These are phyloP conservation scores for Lactarius pseudohatsudake DNA, from an alignment of 768 basidiomycete species.

Conservation along the genomic window DNA sequence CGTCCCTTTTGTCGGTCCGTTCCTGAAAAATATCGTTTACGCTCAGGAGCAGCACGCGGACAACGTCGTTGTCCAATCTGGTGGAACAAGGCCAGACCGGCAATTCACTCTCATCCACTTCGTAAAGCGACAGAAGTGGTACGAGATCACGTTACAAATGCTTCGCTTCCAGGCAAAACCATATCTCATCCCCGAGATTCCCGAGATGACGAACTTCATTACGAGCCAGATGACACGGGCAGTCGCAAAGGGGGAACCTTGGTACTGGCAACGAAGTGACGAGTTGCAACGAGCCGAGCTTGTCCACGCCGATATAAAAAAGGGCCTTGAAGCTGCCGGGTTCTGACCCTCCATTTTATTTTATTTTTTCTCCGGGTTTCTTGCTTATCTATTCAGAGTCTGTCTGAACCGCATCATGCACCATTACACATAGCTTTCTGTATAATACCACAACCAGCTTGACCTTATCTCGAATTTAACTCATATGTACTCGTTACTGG, in stretches of 20 bases:
- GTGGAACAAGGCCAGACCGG: conserved; percentile 20
- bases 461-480: background rate
- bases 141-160: conserved; percentile 53
- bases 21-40: conserved; percentile 58
- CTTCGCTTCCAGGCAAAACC: conserved; percentile 55
- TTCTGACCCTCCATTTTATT: conserved; percentile 43
- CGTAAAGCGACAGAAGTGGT: conserved; percentile 55
- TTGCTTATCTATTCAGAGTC: background rate
- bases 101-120: conserved; percentile 46
- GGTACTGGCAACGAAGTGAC: conserved; percentile 60
- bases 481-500: conserved; percentile 15
- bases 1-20: conserved; percentile 68
- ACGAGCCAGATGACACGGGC: conserved; percentile 45
- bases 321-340: conserved; percentile 65
- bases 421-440: background rate
- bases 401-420: conserved; percentile 5
- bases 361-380: conserved; percentile 11
- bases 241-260: conserved; percentile 44
- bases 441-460: background rate
- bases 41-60: conserved; percentile 52
- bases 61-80: conserved; percentile 31
- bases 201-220: conserved; percentile 49
- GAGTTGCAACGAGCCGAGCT: conserved; percentile 60
- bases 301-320: conserved; percentile 62
- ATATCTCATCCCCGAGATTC: conserved; percentile 50